phyloP scores from a whole-genome alignment of 2,329 filamentous ascomycete species.

The Calycina herbarum region DNA sequence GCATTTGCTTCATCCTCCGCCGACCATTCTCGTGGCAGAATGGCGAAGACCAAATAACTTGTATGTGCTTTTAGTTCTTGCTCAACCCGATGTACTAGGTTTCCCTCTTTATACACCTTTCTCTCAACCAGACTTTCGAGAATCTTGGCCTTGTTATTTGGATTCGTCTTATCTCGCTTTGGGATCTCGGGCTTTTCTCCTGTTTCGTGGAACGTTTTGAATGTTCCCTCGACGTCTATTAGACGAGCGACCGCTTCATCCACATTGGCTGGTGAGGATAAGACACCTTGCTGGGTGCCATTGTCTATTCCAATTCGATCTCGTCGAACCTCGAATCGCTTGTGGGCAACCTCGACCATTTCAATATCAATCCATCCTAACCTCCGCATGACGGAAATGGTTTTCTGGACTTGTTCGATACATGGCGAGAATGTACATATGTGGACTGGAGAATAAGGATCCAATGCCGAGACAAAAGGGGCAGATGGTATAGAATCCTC shows the following conservation, averaged over 20 bases:
- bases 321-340: constrained; percentile 76
- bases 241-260: constrained; percentile 75
- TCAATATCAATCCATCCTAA: constrained; percentile 88
- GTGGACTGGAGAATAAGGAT: constrained; percentile 69
- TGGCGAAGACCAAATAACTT: constrained; percentile 92
- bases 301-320: constrained; percentile 74
- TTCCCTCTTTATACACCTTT: constrained; percentile 73
- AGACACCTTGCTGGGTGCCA: constrained; percentile 56
- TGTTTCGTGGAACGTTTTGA: constrained; percentile 60
- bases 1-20: constrained; percentile 75
- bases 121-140: constrained; percentile 39
- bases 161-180: constrained; percentile 38
- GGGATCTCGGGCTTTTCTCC: constrained; percentile 33
- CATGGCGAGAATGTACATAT: constrained; percentile 96
- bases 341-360: constrained; percentile 87
- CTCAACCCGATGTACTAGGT: constrained; percentile 78
- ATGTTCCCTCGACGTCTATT: constrained; percentile 69
- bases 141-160: constrained; percentile 37
- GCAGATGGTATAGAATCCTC: constrained; percentile 14
- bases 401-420: constrained; percentile 91
- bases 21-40: constrained; percentile 83
- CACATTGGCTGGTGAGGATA: constrained; percentile 66
- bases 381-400: constrained; percentile 75
- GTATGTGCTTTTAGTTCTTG: constrained; percentile 93
- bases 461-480: constrained; percentile 62